Conservation (phyloP, 352 stramenopile genomes). For the Globisporangium splendens region DNA sequence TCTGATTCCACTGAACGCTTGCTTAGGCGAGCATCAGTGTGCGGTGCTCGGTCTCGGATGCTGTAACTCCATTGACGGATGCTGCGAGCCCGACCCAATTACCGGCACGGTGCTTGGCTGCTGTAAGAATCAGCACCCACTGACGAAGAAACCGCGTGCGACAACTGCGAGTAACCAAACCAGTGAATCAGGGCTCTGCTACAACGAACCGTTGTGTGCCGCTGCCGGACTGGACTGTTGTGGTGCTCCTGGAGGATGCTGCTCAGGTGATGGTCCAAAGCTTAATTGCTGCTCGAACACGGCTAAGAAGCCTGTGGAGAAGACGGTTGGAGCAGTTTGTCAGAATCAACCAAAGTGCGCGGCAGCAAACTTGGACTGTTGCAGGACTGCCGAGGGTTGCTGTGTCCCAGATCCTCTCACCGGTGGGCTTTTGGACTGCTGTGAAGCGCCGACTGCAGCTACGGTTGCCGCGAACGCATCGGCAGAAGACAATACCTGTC, state of each 20-base stretch:
- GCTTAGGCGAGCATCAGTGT: slow-evolving; percentile 62
- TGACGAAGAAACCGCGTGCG: slow-evolving; percentile 25
- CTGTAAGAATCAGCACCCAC: slow-evolving; percentile 57
- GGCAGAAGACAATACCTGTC: background rate
- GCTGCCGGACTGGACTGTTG: slow-evolving; percentile 49
- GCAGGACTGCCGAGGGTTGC: slow-evolving; percentile 26
- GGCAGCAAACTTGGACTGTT: slow-evolving; percentile 29
- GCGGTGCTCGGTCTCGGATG: slow-evolving; percentile 52
- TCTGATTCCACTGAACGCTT: slow-evolving; percentile 46
- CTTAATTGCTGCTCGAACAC: slow-evolving; percentile 35
- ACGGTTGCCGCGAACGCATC: background rate
- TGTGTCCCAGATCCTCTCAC: slow-evolving; percentile 29
- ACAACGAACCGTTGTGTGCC: slow-evolving; percentile 35
- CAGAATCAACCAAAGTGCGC: slow-evolving; percentile 35
- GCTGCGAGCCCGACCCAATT: slow-evolving; percentile 51
- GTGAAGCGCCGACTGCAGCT: slow-evolving; percentile 4
- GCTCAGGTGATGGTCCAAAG: slow-evolving; percentile 24
- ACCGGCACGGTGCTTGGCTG: slow-evolving; percentile 49
- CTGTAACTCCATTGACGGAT: slow-evolving; percentile 71
- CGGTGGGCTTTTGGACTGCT: slow-evolving; percentile 26
- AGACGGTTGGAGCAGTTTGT: slow-evolving; percentile 16
- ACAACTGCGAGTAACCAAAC: slow-evolving; percentile 8
- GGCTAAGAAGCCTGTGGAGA: background rate
- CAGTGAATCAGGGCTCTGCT: slow-evolving; percentile 20
- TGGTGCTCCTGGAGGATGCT: slow-evolving; percentile 36